Percentiles rank a stretch among this genome's conserved stretches.
Evolutionary conservation across 768 basidiomycete genomes (phyloP).

Genomic region (Collybia sordida): DNA sequence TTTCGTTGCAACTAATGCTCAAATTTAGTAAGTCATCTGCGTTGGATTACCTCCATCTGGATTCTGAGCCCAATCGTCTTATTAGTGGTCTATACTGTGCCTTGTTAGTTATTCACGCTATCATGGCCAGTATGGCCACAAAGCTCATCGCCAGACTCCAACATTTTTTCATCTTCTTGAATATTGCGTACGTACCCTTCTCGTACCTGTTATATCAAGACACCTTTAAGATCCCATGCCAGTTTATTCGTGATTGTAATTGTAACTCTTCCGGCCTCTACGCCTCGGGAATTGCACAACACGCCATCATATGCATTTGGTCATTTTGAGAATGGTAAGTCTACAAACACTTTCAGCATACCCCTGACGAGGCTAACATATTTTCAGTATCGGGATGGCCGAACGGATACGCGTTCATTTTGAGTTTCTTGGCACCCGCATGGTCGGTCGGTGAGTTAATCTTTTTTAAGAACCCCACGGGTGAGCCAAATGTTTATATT

Average conservation of each 20-base stretch:
- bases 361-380: not conserved
- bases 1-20: conserved; percentile 43
- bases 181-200: conserved; percentile 52
- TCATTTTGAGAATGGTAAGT: conserved; percentile 58
- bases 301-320: conserved; percentile 60
- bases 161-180: conserved; percentile 67
- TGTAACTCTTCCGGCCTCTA: conserved; percentile 66
- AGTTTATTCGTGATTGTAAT: conserved; percentile 67
- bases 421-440: conserved; percentile 40
- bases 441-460: conserved; percentile 40
- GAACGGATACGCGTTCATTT: conserved; percentile 56
- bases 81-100: conserved; percentile 70
- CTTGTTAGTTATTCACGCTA: conserved; percentile 59
- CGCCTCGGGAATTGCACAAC: conserved; percentile 60
- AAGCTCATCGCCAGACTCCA: conserved; percentile 67
- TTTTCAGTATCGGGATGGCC: conserved; percentile 52
- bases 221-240: not conserved
- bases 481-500: conserved; percentile 22
- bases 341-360: not conserved
- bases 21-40: conserved; percentile 40
- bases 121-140: conserved; percentile 70
- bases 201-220: not conserved
- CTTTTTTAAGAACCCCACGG: conserved; percentile 21
- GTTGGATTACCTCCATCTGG: not conserved
- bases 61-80: not conserved